phyloP scores from a whole-genome alignment of 1,284 basidiomycete species.

The Taiwanofungus camphoratus region DNA sequence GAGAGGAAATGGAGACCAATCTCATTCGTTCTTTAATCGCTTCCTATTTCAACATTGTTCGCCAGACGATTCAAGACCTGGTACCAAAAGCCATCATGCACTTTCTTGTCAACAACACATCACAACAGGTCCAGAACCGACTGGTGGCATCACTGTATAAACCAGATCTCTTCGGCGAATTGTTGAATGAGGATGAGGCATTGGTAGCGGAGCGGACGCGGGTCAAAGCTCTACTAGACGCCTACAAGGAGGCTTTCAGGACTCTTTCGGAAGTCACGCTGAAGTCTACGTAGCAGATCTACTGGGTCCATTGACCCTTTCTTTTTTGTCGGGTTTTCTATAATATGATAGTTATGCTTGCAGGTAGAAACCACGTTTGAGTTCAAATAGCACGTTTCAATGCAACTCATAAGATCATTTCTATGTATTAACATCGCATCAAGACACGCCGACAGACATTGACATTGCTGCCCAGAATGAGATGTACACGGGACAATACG shows the following conservation, averaged over 20 bases:
- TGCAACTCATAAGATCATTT: background rate
- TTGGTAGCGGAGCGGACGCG: constrained; percentile 89
- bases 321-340: too few relatives aligned
- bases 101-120: constrained; percentile 93
- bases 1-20: constrained; percentile 95
- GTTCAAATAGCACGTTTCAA: too few relatives aligned
- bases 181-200: constrained; percentile 95
- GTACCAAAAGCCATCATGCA: constrained; percentile 98
- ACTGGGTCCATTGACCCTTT: too few relatives aligned
- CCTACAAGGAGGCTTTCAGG: constrained; percentile 97
- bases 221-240: constrained; percentile 92
- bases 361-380: too few relatives aligned
- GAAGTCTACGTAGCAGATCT: constrained; percentile 47
- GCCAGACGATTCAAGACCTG: constrained; percentile 95
- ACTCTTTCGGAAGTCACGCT: constrained; percentile 74
- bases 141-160: constrained; percentile 92
- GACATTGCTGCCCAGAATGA: background rate
- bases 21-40: constrained; percentile 93
- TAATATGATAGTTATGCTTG: background rate
- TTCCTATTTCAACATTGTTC: constrained; percentile 94
- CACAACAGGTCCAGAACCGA: constrained; percentile 93
- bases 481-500: background rate
- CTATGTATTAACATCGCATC: background rate
- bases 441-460: background rate
- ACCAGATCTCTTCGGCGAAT: constrained; percentile 84